Evolutionary conservation across 164 flowering plant species (phyloP), one percentile per base, ranked within the genome.

Genomic region (Annona squamosa): DNA sequence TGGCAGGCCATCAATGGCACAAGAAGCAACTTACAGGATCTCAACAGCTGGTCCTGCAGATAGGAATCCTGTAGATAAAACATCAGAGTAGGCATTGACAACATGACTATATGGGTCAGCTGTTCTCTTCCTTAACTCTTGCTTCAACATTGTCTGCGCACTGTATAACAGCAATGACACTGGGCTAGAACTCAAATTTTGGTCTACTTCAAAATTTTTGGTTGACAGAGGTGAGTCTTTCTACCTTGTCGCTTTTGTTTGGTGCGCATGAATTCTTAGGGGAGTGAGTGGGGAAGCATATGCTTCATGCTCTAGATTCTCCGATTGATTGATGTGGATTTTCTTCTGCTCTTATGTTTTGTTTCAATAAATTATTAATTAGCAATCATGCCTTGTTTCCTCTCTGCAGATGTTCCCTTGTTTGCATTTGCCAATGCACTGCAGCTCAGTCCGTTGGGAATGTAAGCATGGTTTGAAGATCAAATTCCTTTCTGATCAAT

Each of bases 1-100:
- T 64, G 87, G 86, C 80, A 83, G 90, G 80, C 86, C 90, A 48
- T 85, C 89, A 66, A 83, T 90, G 37, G 37, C 37, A 56, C 83
- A 77, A 78, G 77, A 81, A 76, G 72, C 81, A 46, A 76, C 64
- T 76, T 85, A 77, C 73, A 73, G 76, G 75, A 76, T 71, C 67
- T 67, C 73, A 37, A 46, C 74, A 19, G 79, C 78, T 71, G 78
- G 75, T 41, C 73, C 75, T 77, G 76, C 74, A 45, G 85, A 82
- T 72, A 83, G 74, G 76, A 78, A 79, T 72, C 72, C 71, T 72
- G 59, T 81, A 81, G 78, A 68, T 45, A 67, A 57, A 67, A 48
- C 44, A 81, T 86, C 80, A 83, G 69, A 44, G 42, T 74, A 67
- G 69, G 75, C 74, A 70, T 78, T 43, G 62, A 67, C 17, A 46